Base-by-base conservation (phyloP, 176 grass and related monocot genomes). In the Triticum monococcum region DNA sequence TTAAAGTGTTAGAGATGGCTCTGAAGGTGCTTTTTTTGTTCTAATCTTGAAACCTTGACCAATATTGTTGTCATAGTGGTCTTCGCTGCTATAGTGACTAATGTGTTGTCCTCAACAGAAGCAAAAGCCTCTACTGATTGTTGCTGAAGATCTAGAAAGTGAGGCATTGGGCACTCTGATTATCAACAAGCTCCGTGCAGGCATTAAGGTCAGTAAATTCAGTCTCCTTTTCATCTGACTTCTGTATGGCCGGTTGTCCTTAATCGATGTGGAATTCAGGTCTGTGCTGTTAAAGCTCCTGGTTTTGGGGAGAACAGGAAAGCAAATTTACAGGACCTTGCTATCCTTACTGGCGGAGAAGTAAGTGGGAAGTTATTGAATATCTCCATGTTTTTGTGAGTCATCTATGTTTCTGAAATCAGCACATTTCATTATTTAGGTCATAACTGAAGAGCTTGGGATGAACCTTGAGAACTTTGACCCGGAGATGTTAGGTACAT, bases 231-330 rank as follows among this genome's bases (percentile, higher is more conserved):
- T 68, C 76, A 18, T 26, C 37, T 62, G 20, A 26, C 50, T 32
- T 41, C 66, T 50, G 3, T 72, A 18, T 43, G 28, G 41, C 63
- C 4, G 77, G 38, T 77, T 67, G 38, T 68, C 63, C 37, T 88
- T 48, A 81, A 61, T 46, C 12, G 10, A 54, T 50, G 60, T 24
- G n/a, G 1, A 6, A 16, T 94, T 66, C 59, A 99, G 97, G 92
- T 99, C 72, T 99, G 97, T 38, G 94, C 97, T 83, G 89, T 99
- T 32, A 99, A 99, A 92, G 97, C 97, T 80, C 97, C 97, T 91
- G 97, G 97, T 73, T 99, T 99, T 85, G 97, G 97, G 2, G 97
- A 99, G 78, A 99, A 99, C 83, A 96, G 97, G 86, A 99, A 99
- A 83, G 79, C 94, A 57, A 93, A 83, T 77, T 87, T 99, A 79